Evolutionary conservation across 106 monocot species (phyloP), one percentile per base, ranked within the genome.

Genomic region (Allium cepa): DNA sequence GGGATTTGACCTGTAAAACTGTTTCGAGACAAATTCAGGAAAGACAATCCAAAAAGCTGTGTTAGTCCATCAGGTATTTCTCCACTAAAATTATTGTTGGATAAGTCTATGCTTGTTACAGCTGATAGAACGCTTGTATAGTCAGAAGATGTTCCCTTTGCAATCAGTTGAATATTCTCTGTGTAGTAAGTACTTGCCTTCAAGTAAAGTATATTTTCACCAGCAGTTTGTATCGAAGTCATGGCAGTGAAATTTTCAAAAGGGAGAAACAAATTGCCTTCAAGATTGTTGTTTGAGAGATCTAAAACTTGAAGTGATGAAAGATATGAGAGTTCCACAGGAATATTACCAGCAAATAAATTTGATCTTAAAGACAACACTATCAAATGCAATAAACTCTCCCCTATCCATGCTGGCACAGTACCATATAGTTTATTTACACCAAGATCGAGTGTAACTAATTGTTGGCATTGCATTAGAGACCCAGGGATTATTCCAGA

Each of bases 401-500:
- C 61, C 1, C 68, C 68, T 26, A 75, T 45, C 75, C 75, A 68
- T 18, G 52, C 7, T 8, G 75, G 75, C 51, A 75, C 46, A 58
- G 4, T 50, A 3, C 68, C 75, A 6, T 17, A 1, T 1, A 75
- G 53, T 46, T 13, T 51, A 49, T 75, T 75, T 50, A 60, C 50
- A 9, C 75, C 49, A 15, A 75, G 49, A 13, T 75, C 75, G 68
- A 75, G 75, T 28, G 49, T n/a, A 50, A 59, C 17, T 9, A 75
- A 26, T 11, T 27, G 3, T 8, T 15, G 22, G 49, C 60, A 75
- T 8, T 60, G n/a, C 11, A 7, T 48, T 28, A 75, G 52, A 1
- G 75, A 68, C 10, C 8, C 48, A 27, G 75, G 75, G 13, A 75
- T 47, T 17, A 27, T 28, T 2, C 67, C 75, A 11, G 58, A 14